A percentile compares a stretch with the other conserved stretches of the same genome.
These are phyloP conservation scores for Dacryopinax spathularia DNA, from an alignment of 768 basidiomycete genomes.

Conservation along the genomic window DNA sequence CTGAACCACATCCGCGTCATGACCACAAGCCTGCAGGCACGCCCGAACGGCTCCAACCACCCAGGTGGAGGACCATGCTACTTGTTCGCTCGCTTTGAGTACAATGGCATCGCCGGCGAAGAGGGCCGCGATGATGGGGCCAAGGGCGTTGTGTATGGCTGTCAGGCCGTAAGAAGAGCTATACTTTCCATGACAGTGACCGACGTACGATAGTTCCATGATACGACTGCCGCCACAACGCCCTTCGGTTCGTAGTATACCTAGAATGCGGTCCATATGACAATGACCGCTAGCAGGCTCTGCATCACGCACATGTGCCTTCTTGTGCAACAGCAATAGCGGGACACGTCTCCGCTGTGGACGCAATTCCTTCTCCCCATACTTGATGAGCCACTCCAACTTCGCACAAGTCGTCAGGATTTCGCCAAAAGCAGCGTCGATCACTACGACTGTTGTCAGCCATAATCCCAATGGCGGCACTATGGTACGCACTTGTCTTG, in stretches of 20 bases:
- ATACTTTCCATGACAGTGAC: neutral
- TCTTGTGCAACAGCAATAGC: conserved; percentile 61
- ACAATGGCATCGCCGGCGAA: conserved; percentile 85
- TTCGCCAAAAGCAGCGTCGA: conserved; percentile 90
- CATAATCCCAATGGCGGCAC: neutral
- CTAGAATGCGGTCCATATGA: conserved; percentile 31
- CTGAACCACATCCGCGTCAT: conserved; percentile 80
- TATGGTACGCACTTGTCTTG: conserved; percentile 60
- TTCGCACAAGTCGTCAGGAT: conserved; percentile 91
- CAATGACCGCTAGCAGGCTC: neutral
- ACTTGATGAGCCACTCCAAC: conserved; percentile 76
- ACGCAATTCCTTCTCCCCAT: conserved; percentile 63
- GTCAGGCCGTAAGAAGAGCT: conserved; percentile 4
- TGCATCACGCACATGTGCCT: neutral
- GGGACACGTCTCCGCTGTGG: conserved; percentile 59
- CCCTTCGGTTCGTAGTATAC: conserved; percentile 85
- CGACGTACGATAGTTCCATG: conserved; percentile 79
- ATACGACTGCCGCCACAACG: conserved; percentile 82
- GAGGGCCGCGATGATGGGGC: conserved; percentile 79
- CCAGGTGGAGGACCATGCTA: conserved; percentile 79
- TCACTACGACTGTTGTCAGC: conserved; percentile 36
- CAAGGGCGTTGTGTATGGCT: conserved; percentile 91
- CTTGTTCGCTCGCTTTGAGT: conserved; percentile 83
- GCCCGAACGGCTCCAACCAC: conserved; percentile 59
- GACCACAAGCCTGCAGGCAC: conserved; percentile 68